Evolutionary conservation across 1,139 yeast species (phyloP).

Genomic region (Blastobotrys illinoisensis): DNA sequence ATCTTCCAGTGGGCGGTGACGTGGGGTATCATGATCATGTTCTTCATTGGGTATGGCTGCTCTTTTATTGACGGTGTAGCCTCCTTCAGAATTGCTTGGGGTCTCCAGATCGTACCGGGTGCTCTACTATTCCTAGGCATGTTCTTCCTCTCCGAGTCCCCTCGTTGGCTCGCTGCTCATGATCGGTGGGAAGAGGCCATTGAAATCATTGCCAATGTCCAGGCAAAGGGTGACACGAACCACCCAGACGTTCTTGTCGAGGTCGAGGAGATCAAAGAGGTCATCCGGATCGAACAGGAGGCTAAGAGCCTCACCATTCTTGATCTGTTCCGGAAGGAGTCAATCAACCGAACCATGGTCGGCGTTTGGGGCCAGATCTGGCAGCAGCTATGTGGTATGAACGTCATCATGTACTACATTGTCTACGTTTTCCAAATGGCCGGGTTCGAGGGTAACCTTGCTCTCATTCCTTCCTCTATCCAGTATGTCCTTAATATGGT

Average conservation of each 20-base stretch:
- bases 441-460: conserved; percentile 29
- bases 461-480: conserved; percentile 48
- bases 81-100: conserved; percentile 68
- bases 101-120: conserved; percentile 61
- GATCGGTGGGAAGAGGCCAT: conserved; percentile 64
- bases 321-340: conserved; percentile 46
- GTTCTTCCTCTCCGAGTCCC: conserved; percentile 62
- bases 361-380: conserved; percentile 61
- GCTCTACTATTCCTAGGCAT: conserved; percentile 43
- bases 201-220: conserved; percentile 43
- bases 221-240: conserved; percentile 49
- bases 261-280: conserved; percentile 53
- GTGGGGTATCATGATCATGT: conserved; percentile 56
- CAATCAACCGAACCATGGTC: conserved; percentile 45
- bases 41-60: conserved; percentile 59
- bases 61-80: conserved; percentile 43
- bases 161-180: conserved; percentile 64
- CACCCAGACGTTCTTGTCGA: conserved; percentile 52
- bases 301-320: conserved; percentile 31
- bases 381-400: conserved; percentile 69
- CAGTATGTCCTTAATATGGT: conserved; percentile 47
- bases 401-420: conserved; percentile 50
- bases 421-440: conserved; percentile 38
- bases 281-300: conserved; percentile 26
- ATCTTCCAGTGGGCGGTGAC: conserved; percentile 64